Conservation (phyloP, 2,329 filamentous ascomycete species). For the Monosporascus sp. region DNA sequence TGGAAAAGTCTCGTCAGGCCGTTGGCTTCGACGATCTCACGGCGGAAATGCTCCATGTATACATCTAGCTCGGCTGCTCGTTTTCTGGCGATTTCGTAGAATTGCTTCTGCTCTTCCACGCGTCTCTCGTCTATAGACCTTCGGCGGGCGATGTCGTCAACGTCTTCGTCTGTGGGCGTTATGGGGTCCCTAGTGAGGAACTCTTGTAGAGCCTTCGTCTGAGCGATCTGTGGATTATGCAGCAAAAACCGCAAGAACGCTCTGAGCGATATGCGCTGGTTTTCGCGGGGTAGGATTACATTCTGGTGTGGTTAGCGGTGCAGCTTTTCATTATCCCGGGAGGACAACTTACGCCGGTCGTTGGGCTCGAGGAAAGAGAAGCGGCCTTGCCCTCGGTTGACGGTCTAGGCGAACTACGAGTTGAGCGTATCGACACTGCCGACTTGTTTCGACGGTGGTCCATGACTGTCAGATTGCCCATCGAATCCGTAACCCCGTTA, state of each 20-base stretch:
- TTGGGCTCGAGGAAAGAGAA: slow-evolving; percentile 24
- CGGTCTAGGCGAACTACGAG: slow-evolving; percentile 32
- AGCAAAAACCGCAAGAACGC: slow-evolving; percentile 85
- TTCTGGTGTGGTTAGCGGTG: slow-evolving; percentile 35
- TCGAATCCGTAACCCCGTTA: slow-evolving; percentile 25
- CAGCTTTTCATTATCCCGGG: slow-evolving; percentile 3
- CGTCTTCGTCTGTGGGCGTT: slow-evolving; percentile 72
- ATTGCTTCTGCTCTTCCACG: slow-evolving; percentile 85
- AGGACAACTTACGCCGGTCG: slow-evolving; percentile 18
- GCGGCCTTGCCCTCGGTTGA: slow-evolving; percentile 39
- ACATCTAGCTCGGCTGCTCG: slow-evolving; percentile 90
- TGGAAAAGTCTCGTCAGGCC: slow-evolving; percentile 88
- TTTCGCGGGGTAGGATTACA: slow-evolving; percentile 72
- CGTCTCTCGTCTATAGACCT: slow-evolving; percentile 82
- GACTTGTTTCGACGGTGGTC: slow-evolving; percentile 35
- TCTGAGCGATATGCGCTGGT: slow-evolving; percentile 82
- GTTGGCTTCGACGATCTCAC: slow-evolving; percentile 64
- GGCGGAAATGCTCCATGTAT: slow-evolving; percentile 89
- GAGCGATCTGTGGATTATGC: slow-evolving; percentile 76
- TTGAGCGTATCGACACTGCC: slow-evolving; percentile 26
- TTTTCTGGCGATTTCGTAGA: slow-evolving; percentile 91
- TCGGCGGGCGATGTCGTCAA: slow-evolving; percentile 71
- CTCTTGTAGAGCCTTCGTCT: slow-evolving; percentile 75
- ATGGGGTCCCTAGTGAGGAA: slow-evolving; percentile 75
- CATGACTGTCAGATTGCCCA: slow-evolving; percentile 38